Evolutionary conservation across 805 yeast genomes (phyloP).

Genomic region (Lipomyces orientalis): DNA sequence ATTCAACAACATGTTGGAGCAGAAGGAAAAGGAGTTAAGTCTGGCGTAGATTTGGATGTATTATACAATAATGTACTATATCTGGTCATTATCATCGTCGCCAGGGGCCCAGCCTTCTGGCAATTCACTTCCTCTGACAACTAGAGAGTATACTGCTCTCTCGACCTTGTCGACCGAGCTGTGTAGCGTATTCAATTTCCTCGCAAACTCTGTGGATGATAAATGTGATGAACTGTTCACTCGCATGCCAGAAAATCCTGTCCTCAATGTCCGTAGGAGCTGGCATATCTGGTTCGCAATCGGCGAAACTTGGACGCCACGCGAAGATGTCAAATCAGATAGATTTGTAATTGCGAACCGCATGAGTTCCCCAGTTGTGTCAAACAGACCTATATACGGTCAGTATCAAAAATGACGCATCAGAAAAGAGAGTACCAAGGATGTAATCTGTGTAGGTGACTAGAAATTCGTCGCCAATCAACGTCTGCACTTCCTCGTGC

Average conservation of each 20-base stretch:
- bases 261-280: conserved; percentile 28
- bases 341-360: conserved; percentile 48
- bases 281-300: conserved; percentile 30
- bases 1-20: conserved; percentile 25
- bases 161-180: conserved; percentile 39
- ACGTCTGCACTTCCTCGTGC: conserved; percentile 19
- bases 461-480: conserved; percentile 17
- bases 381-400: conserved; percentile 42
- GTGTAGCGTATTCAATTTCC: conserved; percentile 33
- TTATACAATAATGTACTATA: not conserved
- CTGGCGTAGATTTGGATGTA: not conserved
- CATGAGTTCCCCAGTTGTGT: conserved; percentile 53
- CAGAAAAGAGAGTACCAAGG: conserved; percentile 43
- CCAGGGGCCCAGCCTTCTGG: conserved; percentile 23
- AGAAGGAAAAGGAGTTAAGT: conserved; percentile 2
- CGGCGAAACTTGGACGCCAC: conserved; percentile 1
- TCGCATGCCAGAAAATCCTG: conserved; percentile 18
- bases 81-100: not conserved
- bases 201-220: conserved; percentile 23
- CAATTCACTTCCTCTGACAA: conserved; percentile 25
- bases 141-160: conserved; percentile 33
- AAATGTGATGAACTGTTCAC: conserved; percentile 6
- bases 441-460: conserved; percentile 46
- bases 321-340: not conserved
- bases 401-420: not conserved